Percentiles rank a stretch among this genome's conserved stretches.
These are phyloP conservation scores for Fusarium secorum DNA, from an alignment of 2,329 filamentous ascomycete species.

Conservation along the genomic window DNA sequence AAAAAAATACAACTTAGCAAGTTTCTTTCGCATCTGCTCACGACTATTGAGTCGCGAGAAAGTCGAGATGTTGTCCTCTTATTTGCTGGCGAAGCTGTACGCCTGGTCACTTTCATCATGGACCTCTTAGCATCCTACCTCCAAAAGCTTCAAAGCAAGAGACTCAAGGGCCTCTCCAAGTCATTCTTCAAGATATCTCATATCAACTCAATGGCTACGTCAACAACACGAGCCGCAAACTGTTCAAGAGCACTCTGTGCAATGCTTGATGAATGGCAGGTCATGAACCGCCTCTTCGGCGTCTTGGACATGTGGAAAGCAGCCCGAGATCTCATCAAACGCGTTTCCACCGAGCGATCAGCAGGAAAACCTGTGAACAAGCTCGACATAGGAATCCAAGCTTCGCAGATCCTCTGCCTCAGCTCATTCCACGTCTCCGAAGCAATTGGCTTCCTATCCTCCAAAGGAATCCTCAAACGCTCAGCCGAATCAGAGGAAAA, in stretches of 20 bases:
- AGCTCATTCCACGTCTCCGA: constrained; percentile 1
- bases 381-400: not conserved
- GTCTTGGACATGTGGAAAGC: not conserved
- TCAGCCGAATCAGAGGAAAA: not conserved
- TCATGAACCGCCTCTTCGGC: constrained; percentile 5
- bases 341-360: rapidly evolving
- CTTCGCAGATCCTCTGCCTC: not conserved
- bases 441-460: not conserved
- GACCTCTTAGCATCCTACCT: not conserved
- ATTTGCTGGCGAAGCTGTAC: not conserved
- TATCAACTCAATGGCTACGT: not conserved
- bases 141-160: not conserved
- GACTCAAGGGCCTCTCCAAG: not conserved
- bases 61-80: not conserved
- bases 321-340: not conserved
- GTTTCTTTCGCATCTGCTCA: not conserved
- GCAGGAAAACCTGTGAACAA: rapidly evolving
- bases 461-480: not conserved
- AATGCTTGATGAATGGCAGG: constrained; percentile 4
- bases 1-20: not conserved
- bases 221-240: not conserved
- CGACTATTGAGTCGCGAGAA: not conserved
- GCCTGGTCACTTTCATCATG: not conserved
- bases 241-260: not conserved
- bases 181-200: not conserved